Percentiles rank a stretch among this genome's conserved stretches.
These are phyloP conservation scores for Plantago major DNA, from an alignment of 257 asterid species.

Conservation along the genomic window DNA sequence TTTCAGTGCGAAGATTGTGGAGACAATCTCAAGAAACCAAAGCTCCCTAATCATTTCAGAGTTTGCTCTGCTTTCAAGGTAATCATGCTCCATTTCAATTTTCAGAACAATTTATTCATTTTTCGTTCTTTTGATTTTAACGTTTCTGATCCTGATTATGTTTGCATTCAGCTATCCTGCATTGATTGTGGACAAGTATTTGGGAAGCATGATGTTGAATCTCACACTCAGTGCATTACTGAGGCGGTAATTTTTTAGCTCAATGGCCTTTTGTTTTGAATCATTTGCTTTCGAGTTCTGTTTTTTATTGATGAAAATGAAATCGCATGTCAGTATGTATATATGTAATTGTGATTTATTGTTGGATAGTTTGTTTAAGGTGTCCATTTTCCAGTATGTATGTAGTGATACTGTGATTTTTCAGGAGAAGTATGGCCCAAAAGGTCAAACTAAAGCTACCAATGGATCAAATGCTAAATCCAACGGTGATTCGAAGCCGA, in stretches of 20 bases:
- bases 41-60: constrained; percentile 78
- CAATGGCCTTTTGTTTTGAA: background rate
- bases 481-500: constrained; percentile 48
- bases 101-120: background rate
- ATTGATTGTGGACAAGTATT: constrained; percentile 88
- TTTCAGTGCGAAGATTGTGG: constrained; percentile 99
- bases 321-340: no score
- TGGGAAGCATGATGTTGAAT: constrained; percentile 61
- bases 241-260: constrained; percentile 58
- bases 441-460: constrained; percentile 61
- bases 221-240: constrained; percentile 85
- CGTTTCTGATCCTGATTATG: constrained; percentile 8
- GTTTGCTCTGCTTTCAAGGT: constrained; percentile 92
- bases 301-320: no score
- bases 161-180: constrained; percentile 62
- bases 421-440: constrained; percentile 97
- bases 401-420: background rate
- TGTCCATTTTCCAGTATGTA: background rate
- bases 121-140: background rate
- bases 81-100: background rate
- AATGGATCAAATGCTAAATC: constrained; percentile 51
- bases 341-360: background rate
- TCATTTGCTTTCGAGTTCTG: background rate
- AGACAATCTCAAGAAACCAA: constrained; percentile 88
- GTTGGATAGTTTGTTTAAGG: no score